Evolutionary conservation across 768 basidiomycete species (phyloP), one percentile per base, ranked within the genome.

Genomic region (Panus rudis): DNA sequence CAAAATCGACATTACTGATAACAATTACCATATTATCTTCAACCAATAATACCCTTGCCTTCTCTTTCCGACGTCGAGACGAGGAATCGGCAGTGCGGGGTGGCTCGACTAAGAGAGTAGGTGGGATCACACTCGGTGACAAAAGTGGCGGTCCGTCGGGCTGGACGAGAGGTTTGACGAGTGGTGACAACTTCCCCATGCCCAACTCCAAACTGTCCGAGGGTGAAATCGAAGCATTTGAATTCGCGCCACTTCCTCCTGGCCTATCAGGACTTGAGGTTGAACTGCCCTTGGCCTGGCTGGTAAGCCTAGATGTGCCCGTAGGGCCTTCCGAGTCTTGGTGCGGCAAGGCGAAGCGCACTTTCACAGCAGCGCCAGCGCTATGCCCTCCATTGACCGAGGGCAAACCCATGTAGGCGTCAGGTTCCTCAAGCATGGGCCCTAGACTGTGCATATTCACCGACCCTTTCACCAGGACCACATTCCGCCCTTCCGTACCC

Each of bases 401-500:
- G 20, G 55, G 53, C 4, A 42, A 34, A n/a, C 28, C 28, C n/a
- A n/a, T n/a, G 23, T 52, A 46, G 20, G 42, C 37, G 35, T 46
- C 53, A 2, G 56, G 54, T n/a, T 48, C 30, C 21, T 52, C 52
- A 23, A 60, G 26, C 39, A 50, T 45, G 28, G 50, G 52, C 12
- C 47, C 26, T 11, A 56, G 41, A 1, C 43, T n/a, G 31, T 57
- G 51, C 42, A 54, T 49, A 45, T 57, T 48, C 11, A 60, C 50
- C 1, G 58, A 56, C 12, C 58, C 52, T 47, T 60, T 60, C 2
- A 57, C 48, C n/a, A 60, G 54, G 13, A 60, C 45, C 26, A 54
- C 56, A 38, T 48, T 45, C 33, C 23, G 39, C 11, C 42, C 28
- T 30, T 10, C 28, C 10, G 28, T 10, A 3, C 54, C 41, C 32